A percentile compares a stretch with the other conserved stretches of the same genome.
phyloP scores from a whole-genome alignment of 2,329 filamentous ascomycete genomes.

The Neocatenulostroma microsporum region DNA sequence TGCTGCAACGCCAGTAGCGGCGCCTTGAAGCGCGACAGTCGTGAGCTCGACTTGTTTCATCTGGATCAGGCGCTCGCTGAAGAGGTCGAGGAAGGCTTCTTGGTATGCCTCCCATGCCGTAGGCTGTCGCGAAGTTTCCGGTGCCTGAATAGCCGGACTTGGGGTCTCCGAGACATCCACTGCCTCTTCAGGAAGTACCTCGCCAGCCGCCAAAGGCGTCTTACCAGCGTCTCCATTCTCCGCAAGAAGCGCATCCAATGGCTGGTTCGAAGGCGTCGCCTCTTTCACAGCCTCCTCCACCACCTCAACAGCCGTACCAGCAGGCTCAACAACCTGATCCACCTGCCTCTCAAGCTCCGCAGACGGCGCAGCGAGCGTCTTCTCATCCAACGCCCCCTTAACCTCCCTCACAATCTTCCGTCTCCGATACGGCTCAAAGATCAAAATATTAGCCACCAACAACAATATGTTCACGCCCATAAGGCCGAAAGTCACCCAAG shows the following conservation, averaged over 20 bases:
- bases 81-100: slow-evolving; percentile 23
- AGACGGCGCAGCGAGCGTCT: slow-evolving; percentile 44
- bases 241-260: slow-evolving; percentile 7
- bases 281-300: slow-evolving; percentile 7
- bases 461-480: slow-evolving; percentile 95
- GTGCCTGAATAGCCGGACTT: too few relatives aligned
- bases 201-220: slow-evolving; percentile 14
- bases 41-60: slow-evolving; percentile 41
- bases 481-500: slow-evolving; percentile 95
- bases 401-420: slow-evolving; percentile 72
- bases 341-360: slow-evolving; percentile 16
- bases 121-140: too few relatives aligned
- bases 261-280: slow-evolving; percentile 4
- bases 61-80: slow-evolving; percentile 39
- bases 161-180: too few relatives aligned
- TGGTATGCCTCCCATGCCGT: slow-evolving; percentile 12
- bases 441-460: slow-evolving; percentile 62
- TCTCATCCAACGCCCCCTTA: slow-evolving; percentile 60
- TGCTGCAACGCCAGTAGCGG: slow-evolving; percentile 34
- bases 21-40: slow-evolving; percentile 36
- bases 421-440: slow-evolving; percentile 88
- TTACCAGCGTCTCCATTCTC: slow-evolving; percentile 7
- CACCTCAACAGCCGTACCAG: slow-evolving; percentile 12
- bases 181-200: slow-evolving; percentile 20
- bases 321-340: slow-evolving; percentile 18